These are phyloP conservation scores for Rhododendron simsii DNA, from an alignment of 148 eudicot genomes.

Conservation along the genomic window DNA sequence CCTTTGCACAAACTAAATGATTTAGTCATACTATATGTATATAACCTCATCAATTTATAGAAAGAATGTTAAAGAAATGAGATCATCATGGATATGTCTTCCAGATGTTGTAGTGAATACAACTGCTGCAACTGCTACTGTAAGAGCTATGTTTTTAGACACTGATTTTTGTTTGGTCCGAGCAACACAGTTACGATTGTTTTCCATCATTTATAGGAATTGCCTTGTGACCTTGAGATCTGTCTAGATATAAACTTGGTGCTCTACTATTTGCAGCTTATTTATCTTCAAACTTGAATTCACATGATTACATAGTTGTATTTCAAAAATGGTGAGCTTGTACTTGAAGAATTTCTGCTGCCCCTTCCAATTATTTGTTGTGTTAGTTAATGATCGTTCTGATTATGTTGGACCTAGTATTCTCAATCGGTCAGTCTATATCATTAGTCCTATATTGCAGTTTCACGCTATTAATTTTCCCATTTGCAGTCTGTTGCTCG, in stretches of 20 bases:
- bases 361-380: background rate
- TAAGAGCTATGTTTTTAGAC: background rate
- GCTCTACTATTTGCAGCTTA: background rate
- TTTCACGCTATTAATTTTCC: background rate
- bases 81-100: background rate
- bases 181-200: background rate
- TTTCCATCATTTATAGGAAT: background rate
- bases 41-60: background rate
- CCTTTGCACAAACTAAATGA: background rate
- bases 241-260: background rate
- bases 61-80: background rate
- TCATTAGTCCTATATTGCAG: background rate
- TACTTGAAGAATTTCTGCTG: background rate
- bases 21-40: background rate
- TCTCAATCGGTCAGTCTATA: background rate
- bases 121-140: background rate
- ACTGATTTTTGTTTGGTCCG: background rate
- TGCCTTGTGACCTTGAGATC: background rate
- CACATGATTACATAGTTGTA: background rate
- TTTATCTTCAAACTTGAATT: background rate
- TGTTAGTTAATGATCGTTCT: background rate
- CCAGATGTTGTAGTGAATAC: background rate
- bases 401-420: background rate
- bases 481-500: constrained; percentile 67
- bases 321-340: background rate